These are phyloP conservation scores for Podosphaera xanthii DNA, from an alignment of 2,329 filamentous ascomycete species.

Conservation along the genomic window DNA sequence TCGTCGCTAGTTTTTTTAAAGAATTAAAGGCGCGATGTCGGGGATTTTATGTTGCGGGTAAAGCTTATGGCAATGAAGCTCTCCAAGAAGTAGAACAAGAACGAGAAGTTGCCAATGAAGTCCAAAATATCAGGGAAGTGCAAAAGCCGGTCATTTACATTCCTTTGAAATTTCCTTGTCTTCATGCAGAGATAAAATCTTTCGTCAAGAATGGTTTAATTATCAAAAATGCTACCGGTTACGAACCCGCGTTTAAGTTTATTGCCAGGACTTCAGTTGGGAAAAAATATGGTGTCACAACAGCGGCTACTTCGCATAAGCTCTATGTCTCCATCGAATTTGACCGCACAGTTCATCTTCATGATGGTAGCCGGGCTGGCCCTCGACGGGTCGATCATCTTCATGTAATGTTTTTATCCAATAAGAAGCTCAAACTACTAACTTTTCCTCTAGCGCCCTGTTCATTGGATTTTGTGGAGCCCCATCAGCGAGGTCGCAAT, in stretches of 20 bases:
- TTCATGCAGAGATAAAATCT: slow-evolving; percentile 23
- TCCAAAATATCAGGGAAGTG: slow-evolving; percentile 22
- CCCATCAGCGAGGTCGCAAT: slow-evolving; percentile 23
- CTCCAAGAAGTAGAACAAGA: slow-evolving; percentile 30
- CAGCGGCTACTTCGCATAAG: slow-evolving; percentile 9
- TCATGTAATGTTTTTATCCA: slow-evolving; percentile 3
- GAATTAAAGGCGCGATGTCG: neutral
- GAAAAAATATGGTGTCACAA: slow-evolving; percentile 15
- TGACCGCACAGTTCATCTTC: slow-evolving; percentile 20
- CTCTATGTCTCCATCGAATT: slow-evolving; percentile 26
- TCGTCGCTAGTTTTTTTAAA: neutral
- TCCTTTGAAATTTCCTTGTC: slow-evolving; percentile 20
- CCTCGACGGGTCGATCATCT: neutral
- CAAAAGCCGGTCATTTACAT: slow-evolving; percentile 19
- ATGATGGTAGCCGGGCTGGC: slow-evolving; percentile 9
- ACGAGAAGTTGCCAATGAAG: slow-evolving; percentile 23
- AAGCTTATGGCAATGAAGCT: slow-evolving; percentile 18
- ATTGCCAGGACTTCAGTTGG: slow-evolving; percentile 20
- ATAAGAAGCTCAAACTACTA: neutral
- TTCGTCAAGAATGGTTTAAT: slow-evolving; percentile 25
- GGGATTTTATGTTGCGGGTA: too few relatives aligned
- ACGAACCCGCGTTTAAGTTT: slow-evolving; percentile 21
- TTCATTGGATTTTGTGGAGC: slow-evolving; percentile 40
- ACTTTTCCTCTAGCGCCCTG: slow-evolving; percentile 18
- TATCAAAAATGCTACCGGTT: slow-evolving; percentile 16